A percentile compares a stretch with the other conserved stretches of the same genome.
Conservation (phyloP, 257 asterid genomes). For the Linaria vulgaris region DNA sequence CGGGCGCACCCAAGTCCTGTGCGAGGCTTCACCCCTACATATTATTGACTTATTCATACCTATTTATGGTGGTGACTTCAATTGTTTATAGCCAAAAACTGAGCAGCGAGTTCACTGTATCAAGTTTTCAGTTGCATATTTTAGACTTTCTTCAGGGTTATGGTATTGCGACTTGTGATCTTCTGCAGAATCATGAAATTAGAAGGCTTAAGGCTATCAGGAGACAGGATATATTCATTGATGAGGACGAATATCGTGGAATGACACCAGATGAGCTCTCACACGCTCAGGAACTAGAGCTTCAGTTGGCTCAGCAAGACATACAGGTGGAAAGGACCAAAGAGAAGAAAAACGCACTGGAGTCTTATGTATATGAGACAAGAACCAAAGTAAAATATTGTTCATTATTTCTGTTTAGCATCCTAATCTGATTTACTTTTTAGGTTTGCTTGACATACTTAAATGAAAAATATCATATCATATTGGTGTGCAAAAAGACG, state of each 20-base stretch:
- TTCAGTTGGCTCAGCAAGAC: conserved; percentile 75
- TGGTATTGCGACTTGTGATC: background rate
- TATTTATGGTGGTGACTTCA: background rate
- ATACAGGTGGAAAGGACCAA: conserved; percentile 83
- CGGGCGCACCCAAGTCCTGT: too few relatives aligned
- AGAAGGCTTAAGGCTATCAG: conserved; percentile 59
- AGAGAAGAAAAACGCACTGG: conserved; percentile 90
- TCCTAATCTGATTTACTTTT: conserved; percentile 13
- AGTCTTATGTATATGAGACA: conserved; percentile 90
- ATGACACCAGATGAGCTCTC: conserved; percentile 61
- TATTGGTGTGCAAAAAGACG: conserved; percentile 6
- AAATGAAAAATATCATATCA: conserved; percentile 17
- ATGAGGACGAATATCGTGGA: conserved; percentile 60
- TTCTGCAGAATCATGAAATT: conserved; percentile 60
- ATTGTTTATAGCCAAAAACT: background rate
- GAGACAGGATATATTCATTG: conserved; percentile 62
- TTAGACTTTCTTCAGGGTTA: too few relatives aligned
- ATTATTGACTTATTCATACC: background rate
- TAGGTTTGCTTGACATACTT: background rate
- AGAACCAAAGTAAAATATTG: conserved; percentile 69
- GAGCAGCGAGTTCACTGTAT: background rate
- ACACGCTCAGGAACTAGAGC: conserved; percentile 70
- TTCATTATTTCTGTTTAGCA: conserved; percentile 13
- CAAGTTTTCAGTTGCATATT: too few relatives aligned
- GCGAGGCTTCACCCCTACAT: background rate